phyloP scores from a whole-genome alignment of 2,329 filamentous ascomycete species.

The Phaeosphaeria sp. region DNA sequence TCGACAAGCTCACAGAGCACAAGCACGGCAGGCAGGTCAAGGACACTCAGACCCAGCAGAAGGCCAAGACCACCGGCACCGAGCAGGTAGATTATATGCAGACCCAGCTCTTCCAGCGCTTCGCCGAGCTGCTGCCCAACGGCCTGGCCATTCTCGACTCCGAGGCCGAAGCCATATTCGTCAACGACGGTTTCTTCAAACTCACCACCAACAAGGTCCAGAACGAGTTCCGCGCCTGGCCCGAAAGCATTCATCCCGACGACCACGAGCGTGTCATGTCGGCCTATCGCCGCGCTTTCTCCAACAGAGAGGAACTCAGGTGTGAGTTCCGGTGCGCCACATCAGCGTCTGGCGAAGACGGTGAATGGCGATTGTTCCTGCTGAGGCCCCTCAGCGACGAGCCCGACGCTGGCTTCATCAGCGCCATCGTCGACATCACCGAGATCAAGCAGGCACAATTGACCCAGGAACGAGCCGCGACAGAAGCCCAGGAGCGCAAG shows the following conservation, averaged over 20 bases:
- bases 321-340: slow-evolving; percentile 52
- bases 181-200: slow-evolving; percentile 55
- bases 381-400: slow-evolving; percentile 52
- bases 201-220: slow-evolving; percentile 52
- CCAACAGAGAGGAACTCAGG: slow-evolving; percentile 45
- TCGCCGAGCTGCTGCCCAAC: slow-evolving; percentile 55
- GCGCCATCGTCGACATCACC: slow-evolving; percentile 55
- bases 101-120: slow-evolving; percentile 52
- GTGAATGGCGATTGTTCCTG: slow-evolving; percentile 52
- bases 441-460: slow-evolving; percentile 54
- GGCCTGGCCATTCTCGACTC: slow-evolving; percentile 55
- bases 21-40: slow-evolving; percentile 20
- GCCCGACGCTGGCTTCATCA: slow-evolving; percentile 53
- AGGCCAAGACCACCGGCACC: background rate
- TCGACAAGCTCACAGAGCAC: slow-evolving; percentile 24
- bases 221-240: slow-evolving; percentile 53
- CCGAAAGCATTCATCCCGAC: slow-evolving; percentile 53
- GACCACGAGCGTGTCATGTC: slow-evolving; percentile 55
- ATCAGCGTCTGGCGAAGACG: slow-evolving; percentile 35
- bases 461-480: slow-evolving; percentile 50
- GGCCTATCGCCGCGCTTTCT: slow-evolving; percentile 53
- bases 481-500: slow-evolving; percentile 52
- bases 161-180: slow-evolving; percentile 53
- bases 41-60: slow-evolving; percentile 9
- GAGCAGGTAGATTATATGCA: slow-evolving; percentile 41